Evolutionary conservation across 2,329 filamentous ascomycete species (phyloP).

Genomic region (Stromatinia cepivora): DNA sequence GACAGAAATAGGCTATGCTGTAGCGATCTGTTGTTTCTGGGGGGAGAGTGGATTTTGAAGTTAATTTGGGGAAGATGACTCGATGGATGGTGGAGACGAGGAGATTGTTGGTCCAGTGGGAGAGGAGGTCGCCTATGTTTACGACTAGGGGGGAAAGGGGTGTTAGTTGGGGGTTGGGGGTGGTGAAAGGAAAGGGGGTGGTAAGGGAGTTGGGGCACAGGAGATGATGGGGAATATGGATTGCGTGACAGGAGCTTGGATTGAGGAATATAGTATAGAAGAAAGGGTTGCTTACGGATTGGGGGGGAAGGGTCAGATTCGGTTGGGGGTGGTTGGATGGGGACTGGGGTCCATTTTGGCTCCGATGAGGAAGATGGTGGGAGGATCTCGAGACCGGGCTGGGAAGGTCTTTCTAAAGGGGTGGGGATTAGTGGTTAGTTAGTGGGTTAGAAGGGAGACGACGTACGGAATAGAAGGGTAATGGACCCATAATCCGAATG

Average conservation of each 20-base stretch:
- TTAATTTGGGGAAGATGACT: conserved; percentile 66
- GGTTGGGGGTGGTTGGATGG: conserved; percentile 62
- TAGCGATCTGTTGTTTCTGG: conserved; percentile 50
- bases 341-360: conserved; percentile 60
- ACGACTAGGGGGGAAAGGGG: conserved; percentile 65
- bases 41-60: neutral
- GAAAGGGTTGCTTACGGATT: conserved; percentile 2
- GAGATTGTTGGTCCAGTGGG: conserved; percentile 88
- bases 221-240: too few relatives aligned
- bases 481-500: conserved; percentile 79
- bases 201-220: too few relatives aligned
- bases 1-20: conserved; percentile 69
- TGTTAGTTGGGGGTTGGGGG: conserved; percentile 26
- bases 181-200: too few relatives aligned
- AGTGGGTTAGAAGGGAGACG: neutral
- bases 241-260: neutral
- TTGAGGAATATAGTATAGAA: neutral
- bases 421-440: neutral
- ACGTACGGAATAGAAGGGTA: conserved; percentile 69
- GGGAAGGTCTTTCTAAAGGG: conserved; percentile 63
- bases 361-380: conserved; percentile 50
- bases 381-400: conserved; percentile 83
- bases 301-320: conserved; percentile 47
- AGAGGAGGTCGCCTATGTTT: conserved; percentile 70
- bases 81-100: conserved; percentile 86